These are phyloP conservation scores for Lactuca sativa DNA, from an alignment of 129 eudicot species.

Conservation along the genomic window DNA sequence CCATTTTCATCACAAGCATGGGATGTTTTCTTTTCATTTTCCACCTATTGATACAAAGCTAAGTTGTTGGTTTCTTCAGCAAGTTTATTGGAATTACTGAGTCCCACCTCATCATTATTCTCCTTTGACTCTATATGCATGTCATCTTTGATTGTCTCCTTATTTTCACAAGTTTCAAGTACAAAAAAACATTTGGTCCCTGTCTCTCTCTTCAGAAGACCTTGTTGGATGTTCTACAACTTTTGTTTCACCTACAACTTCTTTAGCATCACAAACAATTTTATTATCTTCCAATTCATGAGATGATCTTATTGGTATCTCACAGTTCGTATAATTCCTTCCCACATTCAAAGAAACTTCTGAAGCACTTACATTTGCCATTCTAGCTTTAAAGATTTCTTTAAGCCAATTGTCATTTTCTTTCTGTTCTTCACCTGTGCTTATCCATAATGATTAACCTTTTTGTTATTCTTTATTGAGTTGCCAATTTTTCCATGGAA, in stretches of 20 bases:
- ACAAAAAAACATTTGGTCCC: slow-evolving; percentile 28
- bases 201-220: slow-evolving; percentile 20
- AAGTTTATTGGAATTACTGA: slow-evolving; percentile 4
- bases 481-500: too few relatives aligned
- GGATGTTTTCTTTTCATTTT: too few relatives aligned
- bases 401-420: slow-evolving; percentile 31
- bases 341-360: slow-evolving; percentile 5
- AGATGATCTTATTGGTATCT: slow-evolving; percentile 27
- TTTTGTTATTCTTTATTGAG: too few relatives aligned
- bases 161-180: slow-evolving; percentile 30
- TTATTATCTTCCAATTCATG: slow-evolving; percentile 19
- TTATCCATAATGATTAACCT: background rate
- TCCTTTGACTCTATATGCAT: slow-evolving; percentile 9
- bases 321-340: slow-evolving; percentile 37
- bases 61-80: slow-evolving; percentile 23
- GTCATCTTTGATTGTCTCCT: slow-evolving; percentile 26
- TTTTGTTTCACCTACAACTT: slow-evolving; percentile 24
- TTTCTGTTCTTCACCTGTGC: slow-evolving; percentile 32
- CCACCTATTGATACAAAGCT: background rate
- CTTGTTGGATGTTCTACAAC: slow-evolving; percentile 14
- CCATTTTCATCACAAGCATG: background rate
- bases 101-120: slow-evolving; percentile 14
- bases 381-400: slow-evolving; percentile 20
- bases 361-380: background rate
- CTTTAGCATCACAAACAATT: slow-evolving; percentile 19